These are phyloP conservation scores for Globisporangium echinulatum DNA, from an alignment of 352 stramenopile genomes.

Conservation along the genomic window DNA sequence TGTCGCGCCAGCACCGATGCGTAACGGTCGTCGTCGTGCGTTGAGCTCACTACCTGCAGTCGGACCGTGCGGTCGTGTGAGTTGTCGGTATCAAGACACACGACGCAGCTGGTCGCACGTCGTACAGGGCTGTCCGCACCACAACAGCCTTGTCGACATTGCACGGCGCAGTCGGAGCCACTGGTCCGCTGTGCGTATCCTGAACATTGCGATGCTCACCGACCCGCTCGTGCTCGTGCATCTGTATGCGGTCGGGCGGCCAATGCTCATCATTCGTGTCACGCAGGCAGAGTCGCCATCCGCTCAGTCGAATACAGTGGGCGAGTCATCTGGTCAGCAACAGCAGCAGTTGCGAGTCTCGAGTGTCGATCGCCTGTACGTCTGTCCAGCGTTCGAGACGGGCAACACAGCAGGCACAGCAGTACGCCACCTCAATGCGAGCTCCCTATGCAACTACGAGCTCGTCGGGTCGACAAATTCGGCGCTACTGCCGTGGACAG, in stretches of 20 bases:
- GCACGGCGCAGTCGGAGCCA: constrained; percentile 13
- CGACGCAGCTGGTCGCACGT: not conserved
- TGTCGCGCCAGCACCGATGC: not conserved
- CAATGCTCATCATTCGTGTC: constrained; percentile 20
- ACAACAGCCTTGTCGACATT: constrained; percentile 15
- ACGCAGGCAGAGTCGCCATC: not conserved
- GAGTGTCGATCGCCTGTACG: not conserved
- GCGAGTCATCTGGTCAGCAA: too few species aligned
- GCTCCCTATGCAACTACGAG: not conserved
- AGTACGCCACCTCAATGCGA: not conserved
- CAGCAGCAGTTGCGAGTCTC: too few species aligned
- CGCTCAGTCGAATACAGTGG: not conserved
- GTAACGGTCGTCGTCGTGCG: too few species aligned
- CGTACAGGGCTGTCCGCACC: constrained; percentile 8
- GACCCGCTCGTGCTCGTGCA: constrained; percentile 20
- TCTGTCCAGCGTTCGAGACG: not conserved
- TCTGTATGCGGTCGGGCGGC: constrained; percentile 11
- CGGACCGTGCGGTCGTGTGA: not conserved
- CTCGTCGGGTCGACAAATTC: constrained; percentile 2
- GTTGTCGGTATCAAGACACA: not conserved
- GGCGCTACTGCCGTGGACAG: constrained; percentile 3
- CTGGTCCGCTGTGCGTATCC: constrained; percentile 22
- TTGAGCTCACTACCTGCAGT: not conserved
- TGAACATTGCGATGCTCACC: constrained; percentile 25
- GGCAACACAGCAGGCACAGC: not conserved